Evolutionary conservation across 352 stramenopile genomes (phyloP), one percentile per base, ranked within the genome.

Genomic region (Pythium rhizo-oryzae): DNA sequence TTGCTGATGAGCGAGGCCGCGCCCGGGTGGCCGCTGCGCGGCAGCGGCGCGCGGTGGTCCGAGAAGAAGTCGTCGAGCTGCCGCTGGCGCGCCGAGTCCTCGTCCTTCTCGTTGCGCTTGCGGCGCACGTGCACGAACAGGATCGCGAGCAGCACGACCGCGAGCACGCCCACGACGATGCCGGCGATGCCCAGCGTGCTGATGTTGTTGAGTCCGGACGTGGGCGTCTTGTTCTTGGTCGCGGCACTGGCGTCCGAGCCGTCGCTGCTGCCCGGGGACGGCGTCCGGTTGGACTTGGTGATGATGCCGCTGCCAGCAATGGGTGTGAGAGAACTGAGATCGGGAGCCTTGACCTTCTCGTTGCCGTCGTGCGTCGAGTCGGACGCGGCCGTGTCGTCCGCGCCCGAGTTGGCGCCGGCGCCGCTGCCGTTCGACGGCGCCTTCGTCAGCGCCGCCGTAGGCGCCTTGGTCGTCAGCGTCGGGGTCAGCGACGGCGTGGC

Each of bases 101-200:
- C 9, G 25, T 56, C 61, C 2, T 50, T 51, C 9, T 76, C 67
- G 47, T 72, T 67, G 2, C 76, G 73, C 0, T 68, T 59, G 2
- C 67, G 69, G 47, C 65, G 53, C 15, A 67, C 74, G 54, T 84
- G 83, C 43, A 88, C 79, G 57, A 90, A 88, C 70, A 89, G 79
- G 28, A 92, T 66, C 28, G 78, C 85, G 19, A 71, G 74, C 18
- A 85, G 24, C 1, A 92, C 83, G 11, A 62, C 70, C 2, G 62
- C 78, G 21, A 92, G 71, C 21, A 82, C 65, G 12, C 81, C 83
- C 4, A 79, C 50, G 28, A 89, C 69, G 47, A 90, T 79, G 0
- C 86, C 37, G 81, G 74, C 23, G 75, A 71, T 33, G 54, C 51
- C 47, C 64, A 77, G 5, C 50, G 51, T 18, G 43, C 44, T 15